Evolutionary conservation across 2,329 filamentous ascomycete species (phyloP).

Genomic region (Stagonosporopsis vannaccii): DNA sequence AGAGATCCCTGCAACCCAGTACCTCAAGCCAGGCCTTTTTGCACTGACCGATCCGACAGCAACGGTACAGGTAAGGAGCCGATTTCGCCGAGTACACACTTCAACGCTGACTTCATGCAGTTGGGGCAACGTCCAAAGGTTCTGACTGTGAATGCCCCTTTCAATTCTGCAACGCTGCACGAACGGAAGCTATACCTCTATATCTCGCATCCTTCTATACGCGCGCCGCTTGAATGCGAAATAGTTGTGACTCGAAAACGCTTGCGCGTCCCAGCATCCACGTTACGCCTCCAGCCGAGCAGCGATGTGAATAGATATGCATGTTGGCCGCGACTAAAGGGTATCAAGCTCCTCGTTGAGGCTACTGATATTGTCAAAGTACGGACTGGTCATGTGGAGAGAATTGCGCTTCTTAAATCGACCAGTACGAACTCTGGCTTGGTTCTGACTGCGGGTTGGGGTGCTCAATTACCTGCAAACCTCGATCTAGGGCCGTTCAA

Average conservation of each 20-base stretch:
- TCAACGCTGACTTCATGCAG: conserved; percentile 18
- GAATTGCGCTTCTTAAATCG: conserved; percentile 37
- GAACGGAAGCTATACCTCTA: conserved; percentile 49
- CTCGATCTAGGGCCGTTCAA: conserved; percentile 36
- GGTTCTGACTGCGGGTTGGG: conserved; percentile 48
- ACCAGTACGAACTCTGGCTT: conserved; percentile 31
- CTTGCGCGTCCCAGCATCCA: conserved; percentile 39
- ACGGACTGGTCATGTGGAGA: conserved; percentile 41
- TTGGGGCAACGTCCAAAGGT: conserved; percentile 28
- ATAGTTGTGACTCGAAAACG: conserved; percentile 47
- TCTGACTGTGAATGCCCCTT: conserved; percentile 42
- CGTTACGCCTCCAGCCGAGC: conserved; percentile 32
- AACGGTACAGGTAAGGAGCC: conserved; percentile 27
- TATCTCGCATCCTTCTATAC: conserved; percentile 44
- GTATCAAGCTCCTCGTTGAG: conserved; percentile 30
- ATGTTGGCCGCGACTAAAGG: conserved; percentile 44
- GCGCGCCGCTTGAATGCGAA: conserved; percentile 47
- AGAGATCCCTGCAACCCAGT: conserved; percentile 42
- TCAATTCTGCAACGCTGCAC: conserved; percentile 47
- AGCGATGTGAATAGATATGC: conserved; percentile 40
- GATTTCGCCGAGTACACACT: neutral
- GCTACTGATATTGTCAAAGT: conserved; percentile 44
- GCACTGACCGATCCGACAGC: conserved; percentile 27
- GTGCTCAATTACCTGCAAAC: conserved; percentile 42
- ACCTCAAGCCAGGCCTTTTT: conserved; percentile 39